Evolutionary conservation across 768 basidiomycete genomes (phyloP), one percentile per base, ranked within the genome.

Genomic region (Astraeus odoratus): DNA sequence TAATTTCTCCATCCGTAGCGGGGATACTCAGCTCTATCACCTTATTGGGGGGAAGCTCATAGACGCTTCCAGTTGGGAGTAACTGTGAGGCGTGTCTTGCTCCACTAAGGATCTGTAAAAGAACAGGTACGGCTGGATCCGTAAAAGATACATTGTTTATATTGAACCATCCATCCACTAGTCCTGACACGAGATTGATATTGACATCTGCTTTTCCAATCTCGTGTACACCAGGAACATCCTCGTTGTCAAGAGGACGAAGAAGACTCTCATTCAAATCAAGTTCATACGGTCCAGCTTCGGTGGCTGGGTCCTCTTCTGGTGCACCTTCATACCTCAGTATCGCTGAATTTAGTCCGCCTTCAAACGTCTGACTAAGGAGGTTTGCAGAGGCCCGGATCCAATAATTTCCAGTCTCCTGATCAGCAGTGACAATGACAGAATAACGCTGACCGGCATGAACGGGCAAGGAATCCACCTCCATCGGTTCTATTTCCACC

Each of bases 391-490:
- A 54, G 1, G 67, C 64, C 15, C 69, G 67, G 41, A 70, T 64
- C 67, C 72, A 71, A 44, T 69, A 72, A 47, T 70, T 72, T 29
- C 50, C 61, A 13, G 66, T 43, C 1, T 58, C 36, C 24, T 64
- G 57, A 33, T 60, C 60, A 4, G 64, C 67, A 23, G 48, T 48
- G 7, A 73, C 51, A 4, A 75, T 56, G 41, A 75, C 63, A 1
- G 75, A 73, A 58, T 76, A 78, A 13, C 77, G 69, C 56, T 78
- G 77, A 2, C 64, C 74, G 1, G 71, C 59, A 35, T 67, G 73
- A 31, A 81, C 73, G 9, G 67, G 59, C 23, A 75, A 55, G 5
- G 60, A 61, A 44, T 75, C 71, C 3, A 75, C 74, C 2, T 50
- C 51, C 6, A 69, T 44, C 0, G 76, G 73, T 40, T 66, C 45